Conservation (phyloP, 2,329 filamentous ascomycete genomes). For the Apiospora saccharicola region DNA sequence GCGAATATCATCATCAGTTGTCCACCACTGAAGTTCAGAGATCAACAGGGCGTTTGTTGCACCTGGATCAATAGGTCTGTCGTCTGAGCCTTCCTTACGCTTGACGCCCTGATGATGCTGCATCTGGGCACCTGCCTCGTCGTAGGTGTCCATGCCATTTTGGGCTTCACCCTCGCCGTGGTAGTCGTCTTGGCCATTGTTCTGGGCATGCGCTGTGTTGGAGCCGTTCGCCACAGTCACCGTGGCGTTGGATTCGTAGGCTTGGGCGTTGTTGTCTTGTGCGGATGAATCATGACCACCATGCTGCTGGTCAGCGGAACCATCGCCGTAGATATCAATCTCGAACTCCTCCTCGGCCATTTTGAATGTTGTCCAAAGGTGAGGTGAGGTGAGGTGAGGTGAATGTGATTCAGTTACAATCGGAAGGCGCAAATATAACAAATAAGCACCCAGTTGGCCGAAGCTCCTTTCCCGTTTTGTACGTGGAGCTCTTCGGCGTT, state of each 20-base stretch:
- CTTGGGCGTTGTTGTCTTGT: conserved; percentile 49
- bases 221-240: conserved; percentile 50
- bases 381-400: conserved; percentile 34
- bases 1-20: conserved; percentile 91
- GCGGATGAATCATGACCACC: conserved; percentile 32
- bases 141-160: conserved; percentile 41
- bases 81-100: conserved; percentile 66
- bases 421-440: not conserved
- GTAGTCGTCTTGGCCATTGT: conserved; percentile 51
- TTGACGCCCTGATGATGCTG: conserved; percentile 63
- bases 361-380: conserved; percentile 30
- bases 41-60: conserved; percentile 79
- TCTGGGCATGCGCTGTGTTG: conserved; percentile 37
- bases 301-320: conserved; percentile 53
- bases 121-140: conserved; percentile 40
- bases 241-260: conserved; percentile 46
- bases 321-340: conserved; percentile 75
- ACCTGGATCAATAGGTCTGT: conserved; percentile 64
- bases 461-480: not conserved
- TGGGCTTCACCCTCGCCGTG: conserved; percentile 46
- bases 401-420: not conserved
- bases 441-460: not conserved
- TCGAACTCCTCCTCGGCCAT: conserved; percentile 78
- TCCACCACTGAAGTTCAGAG: conserved; percentile 96
- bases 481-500: not conserved